These are phyloP conservation scores for Rhynchospora breviuscula DNA, from an alignment of 176 grass and related monocot genomes.

Conservation along the genomic window DNA sequence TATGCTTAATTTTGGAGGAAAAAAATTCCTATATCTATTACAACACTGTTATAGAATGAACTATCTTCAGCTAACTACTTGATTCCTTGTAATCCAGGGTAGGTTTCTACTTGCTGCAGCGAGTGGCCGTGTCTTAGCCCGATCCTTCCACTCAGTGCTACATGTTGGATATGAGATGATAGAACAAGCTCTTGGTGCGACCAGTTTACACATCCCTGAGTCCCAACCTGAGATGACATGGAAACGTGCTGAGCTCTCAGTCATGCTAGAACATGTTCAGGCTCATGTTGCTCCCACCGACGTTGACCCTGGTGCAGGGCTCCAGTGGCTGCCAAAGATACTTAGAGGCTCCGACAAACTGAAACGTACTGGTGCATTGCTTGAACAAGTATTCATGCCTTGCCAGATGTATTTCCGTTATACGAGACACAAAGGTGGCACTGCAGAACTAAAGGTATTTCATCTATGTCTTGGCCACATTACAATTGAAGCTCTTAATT, in stretches of 20 bases:
- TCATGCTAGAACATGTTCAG: conserved; percentile 96
- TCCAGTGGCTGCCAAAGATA: conserved; percentile 93
- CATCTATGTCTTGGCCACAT: neutral
- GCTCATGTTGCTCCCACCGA: conserved; percentile 99
- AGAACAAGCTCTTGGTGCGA: conserved; percentile 76
- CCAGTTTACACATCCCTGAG: conserved; percentile 60
- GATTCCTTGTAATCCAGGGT: conserved; percentile 51
- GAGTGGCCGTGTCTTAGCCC: conserved; percentile 81
- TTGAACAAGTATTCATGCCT: conserved; percentile 99
- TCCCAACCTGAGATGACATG: conserved; percentile 92
- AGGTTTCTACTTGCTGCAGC: conserved; percentile 96
- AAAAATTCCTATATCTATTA: neutral
- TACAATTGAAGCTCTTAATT: neutral
- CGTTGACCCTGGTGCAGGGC: conserved; percentile 95
- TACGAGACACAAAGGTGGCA: conserved; percentile 92
- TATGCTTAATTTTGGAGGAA: neutral
- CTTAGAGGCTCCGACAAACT: conserved; percentile 70
- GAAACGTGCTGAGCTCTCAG: conserved; percentile 66
- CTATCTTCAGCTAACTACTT: neutral
- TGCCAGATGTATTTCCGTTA: conserved; percentile 97
- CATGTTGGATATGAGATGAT: conserved; percentile 97
- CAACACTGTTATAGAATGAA: neutral
- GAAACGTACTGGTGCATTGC: conserved; percentile 85
- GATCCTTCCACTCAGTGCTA: conserved; percentile 92
- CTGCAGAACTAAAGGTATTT: conserved; percentile 85